These are phyloP conservation scores for Macrotyloma uniflorum DNA, from an alignment of 306 rosid species.

Conservation along the genomic window DNA sequence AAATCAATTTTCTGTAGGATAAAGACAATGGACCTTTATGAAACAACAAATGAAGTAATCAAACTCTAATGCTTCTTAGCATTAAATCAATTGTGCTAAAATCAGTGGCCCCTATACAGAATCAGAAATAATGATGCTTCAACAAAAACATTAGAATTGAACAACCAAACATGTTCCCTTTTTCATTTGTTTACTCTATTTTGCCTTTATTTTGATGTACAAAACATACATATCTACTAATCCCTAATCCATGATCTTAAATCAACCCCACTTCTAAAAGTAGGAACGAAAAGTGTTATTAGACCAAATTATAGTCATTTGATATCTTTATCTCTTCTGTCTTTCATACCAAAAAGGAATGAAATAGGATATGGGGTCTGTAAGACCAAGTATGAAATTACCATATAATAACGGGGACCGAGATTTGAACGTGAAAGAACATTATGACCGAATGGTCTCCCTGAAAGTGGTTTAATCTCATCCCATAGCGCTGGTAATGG, in stretches of 20 bases:
- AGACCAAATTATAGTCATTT: slow-evolving; percentile 10
- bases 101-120: not conserved
- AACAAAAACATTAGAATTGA: slow-evolving; percentile 23
- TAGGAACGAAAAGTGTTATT: not conserved
- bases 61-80: not conserved
- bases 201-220: not conserved
- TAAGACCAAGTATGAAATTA: slow-evolving; percentile 32
- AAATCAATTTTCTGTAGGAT: too few species aligned
- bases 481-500: not conserved
- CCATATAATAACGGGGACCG: slow-evolving; percentile 40
- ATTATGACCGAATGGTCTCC: slow-evolving; percentile 40
- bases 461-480: slow-evolving; percentile 56
- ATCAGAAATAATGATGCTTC: not conserved
- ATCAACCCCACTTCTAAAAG: not conserved
- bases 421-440: slow-evolving; percentile 45
- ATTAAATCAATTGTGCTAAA: not conserved
- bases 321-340: not conserved
- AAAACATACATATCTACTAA: not conserved
- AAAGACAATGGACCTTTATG: too few species aligned
- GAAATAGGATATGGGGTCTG: not conserved
- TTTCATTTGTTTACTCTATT: not conserved
- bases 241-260: not conserved
- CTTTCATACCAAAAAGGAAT: not conserved
- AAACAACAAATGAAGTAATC: too few species aligned
- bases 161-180: not conserved